A percentile compares a stretch with the other conserved stretches of the same genome.
Evolutionary conservation across 2,329 filamentous ascomycete species (phyloP).

Genomic region (Aspergillus fumigatus): DNA sequence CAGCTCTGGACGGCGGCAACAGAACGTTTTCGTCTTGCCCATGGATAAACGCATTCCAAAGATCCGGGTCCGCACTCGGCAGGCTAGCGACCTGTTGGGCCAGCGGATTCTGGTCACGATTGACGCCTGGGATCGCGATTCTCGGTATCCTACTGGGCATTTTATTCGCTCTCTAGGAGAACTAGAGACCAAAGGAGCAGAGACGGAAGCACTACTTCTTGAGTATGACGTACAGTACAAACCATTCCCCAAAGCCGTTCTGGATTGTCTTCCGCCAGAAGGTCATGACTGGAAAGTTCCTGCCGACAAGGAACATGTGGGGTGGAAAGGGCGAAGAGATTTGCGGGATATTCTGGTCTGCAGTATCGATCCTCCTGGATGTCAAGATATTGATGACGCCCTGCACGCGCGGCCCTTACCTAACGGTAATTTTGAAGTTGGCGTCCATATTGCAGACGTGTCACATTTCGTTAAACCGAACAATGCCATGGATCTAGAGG

Average conservation of each 20-base stretch:
- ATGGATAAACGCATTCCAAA: slow-evolving; percentile 99
- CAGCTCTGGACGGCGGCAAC: slow-evolving; percentile 75
- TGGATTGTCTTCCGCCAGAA: slow-evolving; percentile 87
- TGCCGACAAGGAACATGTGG: slow-evolving; percentile 68
- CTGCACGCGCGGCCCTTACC: slow-evolving; percentile 79
- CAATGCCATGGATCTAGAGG: slow-evolving; percentile 95
- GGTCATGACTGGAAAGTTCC: slow-evolving; percentile 95
- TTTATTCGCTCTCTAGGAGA: slow-evolving; percentile 91
- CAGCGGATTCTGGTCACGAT: slow-evolving; percentile 91
- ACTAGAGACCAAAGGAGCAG: slow-evolving; percentile 92
- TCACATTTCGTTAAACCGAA: slow-evolving; percentile 97
- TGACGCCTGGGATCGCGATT: slow-evolving; percentile 91
- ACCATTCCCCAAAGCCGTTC: slow-evolving; percentile 89
- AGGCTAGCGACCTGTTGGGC: slow-evolving; percentile 81
- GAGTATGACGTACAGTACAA: slow-evolving; percentile 98
- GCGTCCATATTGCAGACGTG: slow-evolving; percentile 98
- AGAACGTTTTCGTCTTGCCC: slow-evolving; percentile 89
- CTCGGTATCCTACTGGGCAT: slow-evolving; percentile 86
- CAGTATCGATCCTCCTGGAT: slow-evolving; percentile 94
- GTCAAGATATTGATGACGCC: slow-evolving; percentile 97
- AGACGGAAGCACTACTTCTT: slow-evolving; percentile 88
- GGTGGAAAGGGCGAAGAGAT: slow-evolving; percentile 82
- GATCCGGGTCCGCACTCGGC: slow-evolving; percentile 85
- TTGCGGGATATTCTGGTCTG: slow-evolving; percentile 83
- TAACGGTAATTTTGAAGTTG: slow-evolving; percentile 93